Conservation (phyloP, 140 eudicot genomes). For the Flaveria floridana region DNA sequence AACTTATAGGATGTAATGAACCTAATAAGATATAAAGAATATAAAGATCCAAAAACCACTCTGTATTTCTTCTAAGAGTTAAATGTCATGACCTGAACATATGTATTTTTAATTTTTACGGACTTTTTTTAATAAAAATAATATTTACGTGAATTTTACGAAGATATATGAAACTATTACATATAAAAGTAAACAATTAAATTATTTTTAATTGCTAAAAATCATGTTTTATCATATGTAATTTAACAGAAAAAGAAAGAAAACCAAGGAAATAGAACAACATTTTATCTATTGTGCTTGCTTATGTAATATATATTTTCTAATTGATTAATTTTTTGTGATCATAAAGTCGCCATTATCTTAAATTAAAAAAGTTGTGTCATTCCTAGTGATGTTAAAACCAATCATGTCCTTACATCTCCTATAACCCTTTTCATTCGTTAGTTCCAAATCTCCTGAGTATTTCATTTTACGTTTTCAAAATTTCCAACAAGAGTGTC, state of each 20-base stretch:
- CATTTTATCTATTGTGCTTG: neutral
- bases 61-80: too few species aligned
- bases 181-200: too few species aligned
- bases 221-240: neutral
- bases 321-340: neutral
- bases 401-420: constrained; percentile 19
- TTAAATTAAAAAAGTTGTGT: neutral
- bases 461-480: neutral
- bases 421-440: constrained; percentile 11
- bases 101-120: too few species aligned
- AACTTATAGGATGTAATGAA: too few species aligned
- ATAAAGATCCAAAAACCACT: too few species aligned
- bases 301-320: neutral
- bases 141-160: too few species aligned
- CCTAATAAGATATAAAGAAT: too few species aligned
- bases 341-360: neutral
- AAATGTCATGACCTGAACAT: too few species aligned
- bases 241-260: neutral
- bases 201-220: too few species aligned
- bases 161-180: too few species aligned
- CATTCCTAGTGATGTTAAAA: neutral
- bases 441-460: neutral
- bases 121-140: too few species aligned
- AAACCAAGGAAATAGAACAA: neutral
- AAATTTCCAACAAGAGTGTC: neutral